phyloP scores from a whole-genome alignment of 345 rosid species.

The Odontarrhena argentea region DNA sequence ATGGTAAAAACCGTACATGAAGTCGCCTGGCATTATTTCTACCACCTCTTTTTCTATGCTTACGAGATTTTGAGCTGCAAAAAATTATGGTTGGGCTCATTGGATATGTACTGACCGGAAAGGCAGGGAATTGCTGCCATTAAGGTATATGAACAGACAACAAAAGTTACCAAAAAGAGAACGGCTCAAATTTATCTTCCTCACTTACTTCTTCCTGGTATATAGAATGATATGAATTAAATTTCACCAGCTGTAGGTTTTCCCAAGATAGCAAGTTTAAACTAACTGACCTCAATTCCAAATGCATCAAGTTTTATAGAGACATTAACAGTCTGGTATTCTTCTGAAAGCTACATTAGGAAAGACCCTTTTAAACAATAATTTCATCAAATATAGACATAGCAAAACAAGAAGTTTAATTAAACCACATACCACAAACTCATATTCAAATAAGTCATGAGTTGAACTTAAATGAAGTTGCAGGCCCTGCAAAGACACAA shows the following conservation, averaged over 20 bases:
- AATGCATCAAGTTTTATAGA: slow-evolving; percentile 73
- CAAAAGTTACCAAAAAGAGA: slow-evolving; percentile 68
- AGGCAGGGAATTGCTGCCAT: slow-evolving; percentile 17
- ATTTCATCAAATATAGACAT: slow-evolving; percentile 27
- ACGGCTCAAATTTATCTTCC: slow-evolving; percentile 55
- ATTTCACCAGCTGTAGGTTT: slow-evolving; percentile 12
- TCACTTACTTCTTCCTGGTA: slow-evolving; percentile 61
- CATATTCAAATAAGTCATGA: slow-evolving; percentile 87
- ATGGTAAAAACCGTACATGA: slow-evolving; percentile 56
- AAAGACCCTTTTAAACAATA: slow-evolving; percentile 38
- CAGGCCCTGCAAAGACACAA: slow-evolving; percentile 66
- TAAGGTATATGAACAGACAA: slow-evolving; percentile 26
- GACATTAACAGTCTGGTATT: slow-evolving; percentile 74
- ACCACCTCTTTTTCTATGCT: slow-evolving; percentile 47
- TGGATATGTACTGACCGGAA: slow-evolving; percentile 19
- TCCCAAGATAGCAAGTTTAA: slow-evolving; percentile 28
- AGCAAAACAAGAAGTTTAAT: slow-evolving; percentile 34
- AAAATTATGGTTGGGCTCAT: slow-evolving; percentile 39
- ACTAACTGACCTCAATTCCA: slow-evolving; percentile 69
- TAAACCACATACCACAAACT: slow-evolving; percentile 84
- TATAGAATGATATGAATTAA: slow-evolving; percentile 27
- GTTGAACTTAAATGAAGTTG: slow-evolving; percentile 79
- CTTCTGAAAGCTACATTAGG: slow-evolving; percentile 66
- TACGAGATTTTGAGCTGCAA: slow-evolving; percentile 65
- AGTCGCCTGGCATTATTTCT: slow-evolving; percentile 46